Evolutionary conservation across 495 filamentous ascomycete species (phyloP), one percentile per base, ranked within the genome.

Genomic region (Hyphodiscus hymeniophilus): DNA sequence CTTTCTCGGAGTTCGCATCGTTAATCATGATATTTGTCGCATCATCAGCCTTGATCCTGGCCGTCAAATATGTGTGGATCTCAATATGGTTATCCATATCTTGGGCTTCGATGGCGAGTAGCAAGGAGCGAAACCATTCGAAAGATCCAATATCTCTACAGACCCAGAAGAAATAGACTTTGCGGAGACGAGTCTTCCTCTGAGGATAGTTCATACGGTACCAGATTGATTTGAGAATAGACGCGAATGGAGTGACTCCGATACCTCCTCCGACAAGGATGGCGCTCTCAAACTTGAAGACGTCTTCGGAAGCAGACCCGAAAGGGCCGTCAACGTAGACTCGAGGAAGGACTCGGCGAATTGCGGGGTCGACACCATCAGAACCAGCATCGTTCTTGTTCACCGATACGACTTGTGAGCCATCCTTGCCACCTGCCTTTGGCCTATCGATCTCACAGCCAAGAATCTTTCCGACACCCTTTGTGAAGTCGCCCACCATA

Each of bases 101-200:
- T 66, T 88, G 85, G 11, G 84, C 83, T 64, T 89, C 85, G 58
- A 89, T 87, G 47, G 85, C 85, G 42, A 86, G 71, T 18, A 89
- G 76, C 28, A 89, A 67, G 16, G 82, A 86, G 32, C 81, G 72
- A 72, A 89, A 89, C 85, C 85, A 89, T 66, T 88, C 84, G 54
- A 87, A 88, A 3, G 79, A 81, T 20, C 80, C 82, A 54, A 87
- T 85, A 59, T 88, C 83, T 60, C 82, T 69, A 70, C 85, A 85
- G 56, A 88, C 76, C 85, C 85, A 89, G 72, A 88, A 87, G 67
- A 89, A 88, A 68, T 88, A 89, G 26, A 89, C 82, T 63, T 88
- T 89, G 47, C 81, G 70, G 24, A 89, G 71, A 24, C 80, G 69
- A 15, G 81, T 87, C 64, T 79, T 80, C 65, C 84, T 77, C 62